phyloP scores from a whole-genome alignment of 2,329 filamentous ascomycete species.

The Pestalotiopsis fici region DNA sequence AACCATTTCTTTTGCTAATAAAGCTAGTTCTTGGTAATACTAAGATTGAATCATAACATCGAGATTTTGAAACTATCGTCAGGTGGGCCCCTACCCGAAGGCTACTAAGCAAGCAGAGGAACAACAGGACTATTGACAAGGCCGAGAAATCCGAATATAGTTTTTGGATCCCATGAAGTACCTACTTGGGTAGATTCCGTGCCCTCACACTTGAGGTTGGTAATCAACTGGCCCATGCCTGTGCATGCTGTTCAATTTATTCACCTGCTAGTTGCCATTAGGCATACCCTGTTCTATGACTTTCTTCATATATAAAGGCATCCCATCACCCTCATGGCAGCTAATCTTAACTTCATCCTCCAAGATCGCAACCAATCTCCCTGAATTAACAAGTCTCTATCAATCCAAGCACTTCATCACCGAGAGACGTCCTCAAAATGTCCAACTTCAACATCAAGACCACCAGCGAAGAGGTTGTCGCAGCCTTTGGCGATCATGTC shows the following conservation, averaged over 20 bases:
- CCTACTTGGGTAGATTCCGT: background rate
- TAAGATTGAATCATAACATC: background rate
- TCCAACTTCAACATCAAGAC: constrained; percentile 18
- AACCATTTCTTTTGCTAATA: too few relatives aligned
- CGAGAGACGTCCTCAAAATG: constrained; percentile 6
- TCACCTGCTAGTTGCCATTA: background rate
- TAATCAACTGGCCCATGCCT: background rate
- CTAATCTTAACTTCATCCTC: background rate
- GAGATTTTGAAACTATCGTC: background rate
- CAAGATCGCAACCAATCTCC: background rate
- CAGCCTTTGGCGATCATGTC: constrained; percentile 20
- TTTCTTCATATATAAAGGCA: background rate
- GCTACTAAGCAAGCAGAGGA: background rate
- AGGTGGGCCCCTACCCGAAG: background rate
- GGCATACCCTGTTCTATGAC: background rate
- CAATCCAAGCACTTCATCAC: background rate
- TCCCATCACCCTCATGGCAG: background rate
- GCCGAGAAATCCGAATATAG: background rate
- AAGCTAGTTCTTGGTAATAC: too few relatives aligned
- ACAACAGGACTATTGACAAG: background rate
- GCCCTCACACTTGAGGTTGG: background rate
- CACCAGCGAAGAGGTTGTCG: constrained; percentile 23
- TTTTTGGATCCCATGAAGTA: background rate
- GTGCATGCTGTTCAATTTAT: too few relatives aligned
- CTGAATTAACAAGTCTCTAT: background rate